Evolutionary conservation across 306 rosid genomes (phyloP).

Genomic region (Cucurbita argyrosperma): DNA sequence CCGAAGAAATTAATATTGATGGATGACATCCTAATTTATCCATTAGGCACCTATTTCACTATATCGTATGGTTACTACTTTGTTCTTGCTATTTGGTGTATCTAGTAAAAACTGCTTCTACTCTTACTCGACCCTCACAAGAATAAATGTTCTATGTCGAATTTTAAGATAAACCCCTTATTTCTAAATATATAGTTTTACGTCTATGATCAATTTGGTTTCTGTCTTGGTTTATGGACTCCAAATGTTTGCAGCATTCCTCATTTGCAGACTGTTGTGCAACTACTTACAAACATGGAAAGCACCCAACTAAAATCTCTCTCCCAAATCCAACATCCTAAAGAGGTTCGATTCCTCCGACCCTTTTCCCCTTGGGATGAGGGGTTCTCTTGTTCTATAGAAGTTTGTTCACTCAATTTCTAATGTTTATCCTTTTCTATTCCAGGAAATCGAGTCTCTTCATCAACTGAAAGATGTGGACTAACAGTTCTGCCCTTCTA

Average conservation of each 20-base stretch:
- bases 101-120: background rate
- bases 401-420: background rate
- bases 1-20: background rate
- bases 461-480: constrained; percentile 17
- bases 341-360: constrained; percentile 36
- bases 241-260: constrained; percentile 42
- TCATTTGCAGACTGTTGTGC: constrained; percentile 57
- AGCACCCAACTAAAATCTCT: constrained; percentile 53
- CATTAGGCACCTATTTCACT: background rate
- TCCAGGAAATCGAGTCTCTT: constrained; percentile 28
- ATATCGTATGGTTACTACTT: no score
- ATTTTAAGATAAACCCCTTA: background rate
- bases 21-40: background rate
- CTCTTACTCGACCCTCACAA: background rate
- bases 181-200: background rate
- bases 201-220: background rate
- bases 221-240: constrained; percentile 10
- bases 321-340: constrained; percentile 22
- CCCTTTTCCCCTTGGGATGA: background rate
- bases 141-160: background rate
- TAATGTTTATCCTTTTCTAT: background rate
- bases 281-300: constrained; percentile 74
- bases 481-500: background rate
- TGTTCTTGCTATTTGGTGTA: background rate
- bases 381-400: background rate